Conservation (phyloP, 2,329 filamentous ascomycete species). For the Trichoderma harzianum region DNA sequence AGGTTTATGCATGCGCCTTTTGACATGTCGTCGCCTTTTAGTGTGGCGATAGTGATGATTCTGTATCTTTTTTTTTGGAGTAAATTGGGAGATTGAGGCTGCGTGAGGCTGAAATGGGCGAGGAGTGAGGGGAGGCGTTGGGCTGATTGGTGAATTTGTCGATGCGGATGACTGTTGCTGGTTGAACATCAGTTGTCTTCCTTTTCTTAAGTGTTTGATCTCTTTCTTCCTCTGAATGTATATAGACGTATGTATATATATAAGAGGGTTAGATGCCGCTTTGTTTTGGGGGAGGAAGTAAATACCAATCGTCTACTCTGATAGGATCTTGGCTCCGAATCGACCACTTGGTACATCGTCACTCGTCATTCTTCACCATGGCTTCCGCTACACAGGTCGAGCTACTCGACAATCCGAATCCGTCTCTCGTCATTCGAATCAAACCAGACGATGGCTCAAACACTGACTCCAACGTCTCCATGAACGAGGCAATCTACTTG, state of each 20-base stretch:
- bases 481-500: slow-evolving; percentile 27
- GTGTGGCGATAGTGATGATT: neutral
- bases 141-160: neutral
- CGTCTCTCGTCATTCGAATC: slow-evolving; percentile 21
- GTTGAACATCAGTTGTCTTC: neutral
- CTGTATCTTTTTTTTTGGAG: neutral
- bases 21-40: neutral
- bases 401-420: slow-evolving; percentile 20
- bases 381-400: slow-evolving; percentile 33
- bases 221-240: neutral
- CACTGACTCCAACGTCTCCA: neutral
- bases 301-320: neutral
- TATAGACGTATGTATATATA: neutral
- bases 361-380: slow-evolving; percentile 23
- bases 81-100: neutral
- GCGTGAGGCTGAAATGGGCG: neutral
- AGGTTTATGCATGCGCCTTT: slow-evolving; percentile 1
- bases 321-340: neutral
- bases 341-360: neutral
- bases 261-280: neutral
- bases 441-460: neutral
- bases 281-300: neutral
- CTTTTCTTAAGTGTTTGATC: neutral
- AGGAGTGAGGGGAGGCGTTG: neutral
- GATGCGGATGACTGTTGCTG: neutral